Base-by-base conservation (phyloP, 495 filamentous ascomycete genomes). In the Chaetomium tenue region DNA sequence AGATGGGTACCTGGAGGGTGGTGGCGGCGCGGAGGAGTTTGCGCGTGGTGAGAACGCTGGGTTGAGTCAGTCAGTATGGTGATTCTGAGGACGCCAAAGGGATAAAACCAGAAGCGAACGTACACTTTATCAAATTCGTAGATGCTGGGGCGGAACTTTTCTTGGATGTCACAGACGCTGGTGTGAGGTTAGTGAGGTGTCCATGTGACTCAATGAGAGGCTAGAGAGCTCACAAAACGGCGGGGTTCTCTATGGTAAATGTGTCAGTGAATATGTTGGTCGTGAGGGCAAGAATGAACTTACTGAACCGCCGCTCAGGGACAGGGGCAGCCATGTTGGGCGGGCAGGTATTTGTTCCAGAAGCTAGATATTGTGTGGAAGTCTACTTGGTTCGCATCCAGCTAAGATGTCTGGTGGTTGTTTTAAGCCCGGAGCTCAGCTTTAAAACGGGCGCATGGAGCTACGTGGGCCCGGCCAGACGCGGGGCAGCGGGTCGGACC, bases 81-180 rank as follows among this genome's bases (percentile, higher is more conserved):
- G 0, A 6, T 22, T 12, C 28, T 54, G 59, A 51, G 33, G 0
- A 6, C 18, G 22, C 23, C 44, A 37, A 30, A 39, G 60, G 64
- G 47, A 5, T 18, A 20, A 51, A 37, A 22, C 20, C 46, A 64
- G 28, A n/a, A n/a, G n/a, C n/a, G 40, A n/a, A 25, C 23, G 15
- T 81, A 91, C 89, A 96, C 79, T 71, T 89, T 90, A 53, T 89
- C 79, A 70, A 91, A 97, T 74, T 95, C 87, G 74, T 86, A 84
- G 72, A 98, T 95, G 47, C 85, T 85, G 5, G 80, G 76, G 50
- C 91, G 84, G 80, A 98, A 98, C 73, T 90, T 93, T 66, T 97
- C 93, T 82, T 98, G 94, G 67, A 97, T 83, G 70, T 98, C 94
- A 80, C 94, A 98, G 70, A 98, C 84, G 68, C 93, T 98, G 69